Evolutionary conservation across 129 eudicot genomes (phyloP).

Genomic region (Helichrysum umbraculigerum): DNA sequence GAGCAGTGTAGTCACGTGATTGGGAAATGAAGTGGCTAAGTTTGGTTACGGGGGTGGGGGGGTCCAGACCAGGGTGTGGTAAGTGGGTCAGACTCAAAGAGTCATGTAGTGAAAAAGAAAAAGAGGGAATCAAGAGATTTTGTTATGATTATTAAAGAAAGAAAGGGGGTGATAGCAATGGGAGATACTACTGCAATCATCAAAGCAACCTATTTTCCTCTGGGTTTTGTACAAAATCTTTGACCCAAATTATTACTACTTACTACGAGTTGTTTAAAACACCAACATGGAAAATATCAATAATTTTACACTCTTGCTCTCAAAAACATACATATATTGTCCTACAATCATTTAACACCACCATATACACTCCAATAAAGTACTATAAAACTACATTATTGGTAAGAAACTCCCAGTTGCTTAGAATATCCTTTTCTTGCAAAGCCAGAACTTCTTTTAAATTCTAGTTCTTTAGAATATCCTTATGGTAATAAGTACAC

Average conservation of each 20-base stretch:
- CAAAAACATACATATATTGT: constrained; percentile 19
- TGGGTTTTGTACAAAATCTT: constrained; percentile 40
- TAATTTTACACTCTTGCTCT: constrained; percentile 22
- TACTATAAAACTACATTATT: no score
- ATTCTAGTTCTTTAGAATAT: no score
- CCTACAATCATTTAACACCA: constrained; percentile 1
- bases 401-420: no score
- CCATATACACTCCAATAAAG: no score
- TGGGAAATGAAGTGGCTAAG: background rate
- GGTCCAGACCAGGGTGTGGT: background rate
- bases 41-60: background rate
- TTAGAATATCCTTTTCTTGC: no score
- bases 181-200: constrained; percentile 62
- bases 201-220: constrained; percentile 62
- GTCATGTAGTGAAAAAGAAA: constrained; percentile 24
- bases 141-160: constrained; percentile 33
- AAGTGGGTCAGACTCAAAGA: background rate
- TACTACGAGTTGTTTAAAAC: no score
- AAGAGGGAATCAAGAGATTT: constrained; percentile 31
- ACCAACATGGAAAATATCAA: constrained; percentile 14
- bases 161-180: constrained; percentile 38
- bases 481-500: no score
- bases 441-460: no score
- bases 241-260: constrained; percentile 25
- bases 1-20: background rate